Base-by-base conservation (phyloP, 1,284 basidiomycete genomes). In the Cryptococcus floricola region DNA sequence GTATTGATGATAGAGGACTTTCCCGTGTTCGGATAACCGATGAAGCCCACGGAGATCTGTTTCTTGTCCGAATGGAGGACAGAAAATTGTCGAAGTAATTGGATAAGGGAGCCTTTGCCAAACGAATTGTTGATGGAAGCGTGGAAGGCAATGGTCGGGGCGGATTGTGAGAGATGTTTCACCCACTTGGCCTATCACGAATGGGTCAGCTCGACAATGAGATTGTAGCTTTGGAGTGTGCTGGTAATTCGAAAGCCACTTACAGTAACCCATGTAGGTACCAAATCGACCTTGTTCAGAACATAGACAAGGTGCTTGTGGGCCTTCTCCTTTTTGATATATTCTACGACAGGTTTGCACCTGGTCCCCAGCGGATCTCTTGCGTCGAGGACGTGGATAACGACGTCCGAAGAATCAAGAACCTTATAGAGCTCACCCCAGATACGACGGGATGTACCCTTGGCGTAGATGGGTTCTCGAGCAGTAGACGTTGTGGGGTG, bases 371-470 rank as follows among this genome's bases (percentile, higher is more conserved):
- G 76, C 1, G 95, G 95, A 77, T 98, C 95, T 53, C 95, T 85
- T 31, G 94, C 95, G 77, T 99, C 96, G 61, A 99, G 81, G 48
- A 99, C 86, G 76, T 98, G 96, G 42, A 98, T 84, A 61, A 99
- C 85, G 47, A 98, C 92, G 73, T 99, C 95, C 9, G 91, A 96
- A 3, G 93, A 97, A 77, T 99, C 96, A 69, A 99, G 94, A 64
- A 99, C 96, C 77, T 99, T 99, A 84, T 98, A 98, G 25, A 98
- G 80, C 76, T 99, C 95, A 60, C 91, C 94, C 80, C 97, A 98
- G 63, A 99, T 98, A 54, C 96, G 85, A 46, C 87, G 82, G 25
- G 91, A 95, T 0, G 93, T 96, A 39, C 93, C 93, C 76, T 95
- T 93, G 56, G 87, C 85, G 69, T 91, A 94, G 60, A 93, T 90